A percentile compares a stretch with the other conserved stretches of the same genome.
phyloP scores from a whole-genome alignment of 1,284 basidiomycete genomes.

The Vanrija sp. region DNA sequence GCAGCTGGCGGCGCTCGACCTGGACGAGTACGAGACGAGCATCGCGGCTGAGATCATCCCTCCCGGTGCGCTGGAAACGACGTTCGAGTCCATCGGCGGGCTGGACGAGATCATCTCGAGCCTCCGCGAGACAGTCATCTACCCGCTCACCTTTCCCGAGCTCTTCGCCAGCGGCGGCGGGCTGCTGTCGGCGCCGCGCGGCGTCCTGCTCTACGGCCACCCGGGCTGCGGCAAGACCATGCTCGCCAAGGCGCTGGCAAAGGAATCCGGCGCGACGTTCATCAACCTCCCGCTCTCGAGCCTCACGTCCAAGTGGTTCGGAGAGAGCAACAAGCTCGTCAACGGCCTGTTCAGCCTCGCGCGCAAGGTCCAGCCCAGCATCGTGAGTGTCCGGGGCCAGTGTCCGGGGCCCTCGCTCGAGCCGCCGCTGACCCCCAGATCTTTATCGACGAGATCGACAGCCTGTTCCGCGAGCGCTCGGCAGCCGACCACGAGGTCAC shows the following conservation, averaged over 20 bases:
- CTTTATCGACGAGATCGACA: conserved; percentile 80
- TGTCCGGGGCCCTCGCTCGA: too few relatives aligned
- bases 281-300: conserved; percentile 73
- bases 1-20: conserved; percentile 51
- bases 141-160: conserved; percentile 86
- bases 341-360: conserved; percentile 76
- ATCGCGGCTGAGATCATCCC: conserved; percentile 55
- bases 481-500: conserved; percentile 95
- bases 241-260: conserved; percentile 90
- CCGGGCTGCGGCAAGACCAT: conserved; percentile 93
- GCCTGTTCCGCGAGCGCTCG: conserved; percentile 80
- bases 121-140: conserved; percentile 92
- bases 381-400: conserved; percentile 44
- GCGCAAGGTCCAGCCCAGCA: conserved; percentile 66
- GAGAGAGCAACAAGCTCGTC: conserved; percentile 96
- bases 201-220: conserved; percentile 80
- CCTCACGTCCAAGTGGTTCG: conserved; percentile 87
- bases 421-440: conserved; percentile 48
- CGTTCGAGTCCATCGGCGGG: conserved; percentile 68
- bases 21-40: conserved; percentile 56
- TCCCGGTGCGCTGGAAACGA: conserved; percentile 52
- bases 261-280: conserved; percentile 95
- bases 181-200: conserved; percentile 56
- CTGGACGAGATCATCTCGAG: conserved; percentile 87
- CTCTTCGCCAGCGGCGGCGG: conserved; percentile 72